Base-by-base conservation (phyloP, 2,329 filamentous ascomycete species). In the Akanthomyces uredinophilus region DNA sequence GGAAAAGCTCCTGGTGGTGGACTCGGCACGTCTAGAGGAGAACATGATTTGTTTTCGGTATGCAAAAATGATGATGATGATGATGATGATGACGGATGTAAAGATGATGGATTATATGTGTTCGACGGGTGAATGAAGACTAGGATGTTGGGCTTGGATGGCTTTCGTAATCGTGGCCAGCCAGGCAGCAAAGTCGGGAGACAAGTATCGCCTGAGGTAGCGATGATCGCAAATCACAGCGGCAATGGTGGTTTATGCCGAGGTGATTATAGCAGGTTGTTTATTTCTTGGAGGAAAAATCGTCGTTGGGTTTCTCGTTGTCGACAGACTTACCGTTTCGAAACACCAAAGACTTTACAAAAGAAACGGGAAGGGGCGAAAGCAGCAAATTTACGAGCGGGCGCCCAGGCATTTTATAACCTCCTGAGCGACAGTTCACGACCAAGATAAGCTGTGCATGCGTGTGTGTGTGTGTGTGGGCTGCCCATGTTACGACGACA, bases 1-100 rank as follows among this genome's bases (percentile, higher is more conserved):
- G 58, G 81, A 81, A 63, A 83, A 83, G 73, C 80, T 84, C 73
- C 75, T 81, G 75, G 67, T 79, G 37, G 76, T 75, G 39, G 71
- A 70, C 44, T 82, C 78, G 56, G 75, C 74, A 63, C 78, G 77
- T 70, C 77, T 77, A 67, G 76, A 74, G 68, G 68, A 67, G 62
- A 83, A 84, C 82, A 82, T 84, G 70, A 74, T 69, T 65, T 59
- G 7, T 70, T 75, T 69, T 65, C 57, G 13, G 22, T 27, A 60
- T 39, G 43, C n/a, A 2, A 4, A 14, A 27, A 27, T 18, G 32
- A 39, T 10, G n/a, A n/a, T n/a, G n/a, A n/a, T n/a, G n/a, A 6
- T 29, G 27, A 29, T 29, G 27, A 29, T 29, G 35, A 20, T 5
- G 27, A n/a, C n/a, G 27, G 39, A 39, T 24, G 32, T 37, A 35